Conservation (phyloP, 176 grass and related monocot genomes). For the Oryza australiensis region DNA sequence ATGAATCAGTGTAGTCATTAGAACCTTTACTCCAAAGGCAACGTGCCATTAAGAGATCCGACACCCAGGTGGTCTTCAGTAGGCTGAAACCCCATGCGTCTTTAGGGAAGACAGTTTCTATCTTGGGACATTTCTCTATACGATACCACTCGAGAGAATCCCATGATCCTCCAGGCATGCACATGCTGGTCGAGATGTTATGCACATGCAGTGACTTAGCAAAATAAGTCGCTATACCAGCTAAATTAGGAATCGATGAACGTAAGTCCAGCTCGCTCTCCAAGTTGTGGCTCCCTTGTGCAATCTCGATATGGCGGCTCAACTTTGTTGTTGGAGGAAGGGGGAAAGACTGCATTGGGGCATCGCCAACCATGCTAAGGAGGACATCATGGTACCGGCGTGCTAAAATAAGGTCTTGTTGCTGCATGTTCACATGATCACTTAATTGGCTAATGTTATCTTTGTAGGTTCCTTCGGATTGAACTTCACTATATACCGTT, state of each 20-base stretch:
- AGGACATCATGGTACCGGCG: neutral
- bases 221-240: no score
- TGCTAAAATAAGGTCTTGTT: fast-evolving
- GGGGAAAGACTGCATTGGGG: neutral
- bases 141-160: neutral
- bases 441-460: neutral
- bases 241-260: fast-evolving
- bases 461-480: neutral
- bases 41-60: neutral
- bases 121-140: neutral
- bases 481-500: neutral
- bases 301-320: constrained; percentile 24
- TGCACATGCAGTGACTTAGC: neutral
- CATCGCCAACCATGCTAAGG: neutral
- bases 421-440: neutral
- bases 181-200: neutral
- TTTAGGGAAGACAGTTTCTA: neutral
- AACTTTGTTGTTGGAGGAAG: neutral
- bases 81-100: fast-evolving
- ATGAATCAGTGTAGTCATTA: fast-evolving
- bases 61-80: neutral
- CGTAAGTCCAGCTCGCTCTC: neutral
- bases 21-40: no score
- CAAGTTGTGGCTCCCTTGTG: neutral
- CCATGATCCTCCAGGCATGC: fast-evolving